Base-by-base conservation (phyloP, 75 land plant species). In the Adiantum capillusveneris region DNA sequence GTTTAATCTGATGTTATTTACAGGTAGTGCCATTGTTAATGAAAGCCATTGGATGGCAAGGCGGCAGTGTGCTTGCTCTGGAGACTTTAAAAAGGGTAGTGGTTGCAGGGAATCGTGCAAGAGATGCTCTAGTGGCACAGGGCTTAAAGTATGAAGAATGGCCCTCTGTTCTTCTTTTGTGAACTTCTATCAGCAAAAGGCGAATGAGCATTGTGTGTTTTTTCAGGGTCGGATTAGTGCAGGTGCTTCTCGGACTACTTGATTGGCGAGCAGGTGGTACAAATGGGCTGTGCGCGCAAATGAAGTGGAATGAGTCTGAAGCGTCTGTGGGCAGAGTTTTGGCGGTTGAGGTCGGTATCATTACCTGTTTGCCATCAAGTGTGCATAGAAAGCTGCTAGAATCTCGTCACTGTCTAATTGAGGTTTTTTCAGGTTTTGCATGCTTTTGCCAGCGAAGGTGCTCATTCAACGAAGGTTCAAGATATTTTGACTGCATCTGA, bases 1-100 rank as follows among this genome's bases (percentile, higher is more conserved):
- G n/a, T n/a, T 34, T 34, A 34, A 34, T 34, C 7, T 5, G 9
- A 34, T 34, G 37, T 34, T 3, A 5, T 34, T 9, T 39, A 28
- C 76, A 94, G 98, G 97, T 95, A 60, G 99, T 95, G 29, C 99
- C 99, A 29, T 71, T 95, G 68, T 72, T 95, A 42, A 90, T 95
- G 99, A 90, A 95, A 77, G 99, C 99, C 48, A 95, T 95, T 62
- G 99, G 99, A 41, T 95, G 99, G 99, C 91, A 87, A 71, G 92
- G 99, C 31, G 99, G 99, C 43, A 95, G 99, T 66, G 89, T 95
- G 17, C 72, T 90, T 31, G 99, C 99, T 18, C 81, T 95, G 58
- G 99, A 95, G 58, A 95, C 99, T 22, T 65, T 95, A 12, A 95
- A 95, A 64, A 93, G 99, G 44, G 88, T 95, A 31, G 97, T 90